phyloP scores from a whole-genome alignment of 331 rosid species.

The Malus hybrid region DNA sequence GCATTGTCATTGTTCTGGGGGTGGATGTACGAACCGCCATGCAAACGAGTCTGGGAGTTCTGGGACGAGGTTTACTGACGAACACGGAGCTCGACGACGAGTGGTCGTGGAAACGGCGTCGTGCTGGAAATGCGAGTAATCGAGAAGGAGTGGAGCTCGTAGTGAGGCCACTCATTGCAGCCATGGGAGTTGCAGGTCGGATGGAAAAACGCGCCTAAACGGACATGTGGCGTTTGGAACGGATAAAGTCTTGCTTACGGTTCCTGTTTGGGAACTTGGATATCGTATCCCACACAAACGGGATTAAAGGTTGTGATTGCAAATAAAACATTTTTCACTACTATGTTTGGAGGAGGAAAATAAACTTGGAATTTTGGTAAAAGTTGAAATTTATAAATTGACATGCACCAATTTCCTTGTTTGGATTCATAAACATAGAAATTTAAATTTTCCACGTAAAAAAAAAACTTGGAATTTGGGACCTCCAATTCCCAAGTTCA shows the following conservation, averaged over 20 bases:
- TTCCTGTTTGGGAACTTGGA: conserved; percentile 10
- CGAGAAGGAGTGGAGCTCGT: conserved; percentile 32
- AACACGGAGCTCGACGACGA: conserved; percentile 19
- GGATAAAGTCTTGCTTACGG: not conserved
- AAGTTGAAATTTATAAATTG: too few species aligned
- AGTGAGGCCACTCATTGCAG: conserved; percentile 47
- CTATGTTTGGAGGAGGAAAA: too few species aligned
- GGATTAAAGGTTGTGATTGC: not conserved
- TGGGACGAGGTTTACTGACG: conserved; percentile 16
- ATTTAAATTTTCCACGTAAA: too few species aligned
- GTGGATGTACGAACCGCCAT: conserved; percentile 63
- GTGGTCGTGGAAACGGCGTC: conserved; percentile 23
- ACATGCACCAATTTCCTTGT: too few species aligned
- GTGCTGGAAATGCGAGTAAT: conserved; percentile 16
- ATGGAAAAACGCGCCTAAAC: not conserved
- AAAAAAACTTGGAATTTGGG: too few species aligned
- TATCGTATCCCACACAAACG: not conserved
- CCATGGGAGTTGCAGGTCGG: not conserved
- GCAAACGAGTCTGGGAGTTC: conserved; percentile 52
- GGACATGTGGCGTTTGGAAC: not conserved
- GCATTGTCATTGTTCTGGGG: too few species aligned
- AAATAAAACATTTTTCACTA: not conserved
- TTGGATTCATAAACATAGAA: too few species aligned
- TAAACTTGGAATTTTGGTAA: too few species aligned
- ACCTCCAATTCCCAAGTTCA: too few species aligned